Percentiles rank a stretch among this genome's conserved stretches.
Evolutionary conservation across 768 basidiomycete genomes (phyloP).

Genomic region (Mycena amicta): DNA sequence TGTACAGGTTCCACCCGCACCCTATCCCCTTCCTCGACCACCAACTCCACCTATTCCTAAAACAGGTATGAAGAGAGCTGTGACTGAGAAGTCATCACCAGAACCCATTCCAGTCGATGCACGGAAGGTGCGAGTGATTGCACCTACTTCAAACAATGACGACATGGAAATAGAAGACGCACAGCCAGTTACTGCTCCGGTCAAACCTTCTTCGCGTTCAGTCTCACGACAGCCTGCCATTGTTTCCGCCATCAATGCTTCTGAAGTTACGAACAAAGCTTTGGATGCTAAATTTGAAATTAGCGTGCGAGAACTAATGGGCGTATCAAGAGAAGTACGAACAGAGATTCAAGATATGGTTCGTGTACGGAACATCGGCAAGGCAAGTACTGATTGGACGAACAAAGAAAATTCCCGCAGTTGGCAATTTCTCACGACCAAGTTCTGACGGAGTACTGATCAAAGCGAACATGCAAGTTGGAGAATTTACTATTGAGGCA

Average conservation of each 20-base stretch:
- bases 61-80: background rate
- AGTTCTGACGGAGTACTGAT: slow-evolving; percentile 9
- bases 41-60: background rate
- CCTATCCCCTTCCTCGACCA: background rate
- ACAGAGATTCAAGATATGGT: background rate
- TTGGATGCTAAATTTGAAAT: background rate
- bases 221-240: background rate
- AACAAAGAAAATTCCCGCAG: background rate
- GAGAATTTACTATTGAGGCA: slow-evolving; percentile 12
- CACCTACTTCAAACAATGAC: background rate
- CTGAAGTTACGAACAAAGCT: background rate
- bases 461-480: slow-evolving; percentile 15
- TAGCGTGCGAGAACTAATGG: background rate
- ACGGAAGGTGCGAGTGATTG: background rate
- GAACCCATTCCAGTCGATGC: background rate
- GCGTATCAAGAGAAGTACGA: background rate
- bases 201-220: background rate
- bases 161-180: background rate
- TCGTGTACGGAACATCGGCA: background rate
- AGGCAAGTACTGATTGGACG: slow-evolving; percentile 1
- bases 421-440: background rate
- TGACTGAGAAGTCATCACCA: background rate
- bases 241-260: background rate
- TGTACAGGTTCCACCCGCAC: background rate
- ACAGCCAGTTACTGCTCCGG: background rate